A percentile compares a stretch with the other conserved stretches of the same genome.
Conservation (phyloP, 2,329 filamentous ascomycete species). For the Clathrospora elynae region DNA sequence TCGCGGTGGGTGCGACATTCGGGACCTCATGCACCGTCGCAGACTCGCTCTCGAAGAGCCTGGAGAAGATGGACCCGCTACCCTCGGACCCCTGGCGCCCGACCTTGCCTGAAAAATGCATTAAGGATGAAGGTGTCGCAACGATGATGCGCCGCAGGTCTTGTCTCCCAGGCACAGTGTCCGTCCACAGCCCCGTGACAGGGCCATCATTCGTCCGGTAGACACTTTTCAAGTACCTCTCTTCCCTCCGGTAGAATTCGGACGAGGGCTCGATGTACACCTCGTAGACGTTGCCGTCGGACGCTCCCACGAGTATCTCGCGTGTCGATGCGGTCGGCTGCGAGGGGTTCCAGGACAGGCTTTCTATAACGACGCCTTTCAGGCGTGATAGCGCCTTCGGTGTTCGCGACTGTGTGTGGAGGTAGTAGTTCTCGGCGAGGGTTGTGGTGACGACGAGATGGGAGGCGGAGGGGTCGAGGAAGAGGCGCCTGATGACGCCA, state of each 20-base stretch:
- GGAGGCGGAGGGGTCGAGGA: constrained; percentile 94
- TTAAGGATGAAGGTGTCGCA: constrained; percentile 75
- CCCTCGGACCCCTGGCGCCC: constrained; percentile 76
- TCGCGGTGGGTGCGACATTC: constrained; percentile 61
- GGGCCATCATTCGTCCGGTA: constrained; percentile 83
- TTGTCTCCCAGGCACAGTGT: constrained; percentile 68
- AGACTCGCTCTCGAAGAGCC: constrained; percentile 84
- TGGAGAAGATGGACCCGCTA: constrained; percentile 81
- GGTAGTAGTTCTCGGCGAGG: constrained; percentile 94
- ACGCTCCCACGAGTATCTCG: constrained; percentile 88
- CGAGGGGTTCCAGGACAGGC: constrained; percentile 92
- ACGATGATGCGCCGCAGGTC: constrained; percentile 80
- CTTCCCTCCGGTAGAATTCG: constrained; percentile 94
- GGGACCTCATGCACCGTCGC: constrained; percentile 76
- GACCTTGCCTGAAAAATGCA: constrained; percentile 80
- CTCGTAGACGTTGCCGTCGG: constrained; percentile 96
- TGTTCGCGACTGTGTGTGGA: constrained; percentile 91
- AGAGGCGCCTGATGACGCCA: constrained; percentile 92
- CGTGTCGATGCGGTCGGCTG: constrained; percentile 90
- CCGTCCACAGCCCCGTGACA: constrained; percentile 84
- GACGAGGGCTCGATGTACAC: constrained; percentile 91
- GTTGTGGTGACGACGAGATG: constrained; percentile 92
- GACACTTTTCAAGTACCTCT: constrained; percentile 84
- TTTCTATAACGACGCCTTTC: constrained; percentile 85
- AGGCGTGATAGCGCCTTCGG: constrained; percentile 81